These are phyloP conservation scores for Fereydounia khargensis DNA, from an alignment of 1,284 basidiomycete genomes.

Conservation along the genomic window DNA sequence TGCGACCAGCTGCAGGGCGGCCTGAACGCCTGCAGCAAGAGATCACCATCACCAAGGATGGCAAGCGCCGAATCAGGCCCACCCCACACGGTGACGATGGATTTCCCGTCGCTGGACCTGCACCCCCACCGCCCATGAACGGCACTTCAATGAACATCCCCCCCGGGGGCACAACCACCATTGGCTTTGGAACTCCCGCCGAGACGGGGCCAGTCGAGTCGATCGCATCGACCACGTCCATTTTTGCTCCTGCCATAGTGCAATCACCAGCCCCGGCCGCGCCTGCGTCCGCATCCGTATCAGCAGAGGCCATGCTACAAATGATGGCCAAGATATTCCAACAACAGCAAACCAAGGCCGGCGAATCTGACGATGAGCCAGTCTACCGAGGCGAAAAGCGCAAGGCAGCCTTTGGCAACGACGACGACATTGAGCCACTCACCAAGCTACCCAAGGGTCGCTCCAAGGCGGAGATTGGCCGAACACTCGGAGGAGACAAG, in stretches of 20 bases:
- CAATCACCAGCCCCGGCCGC: no score
- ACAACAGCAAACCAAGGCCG: no score
- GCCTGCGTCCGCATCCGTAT: no score
- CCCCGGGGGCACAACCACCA: no score
- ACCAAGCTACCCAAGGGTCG: conserved; percentile 27
- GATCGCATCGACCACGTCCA: no score
- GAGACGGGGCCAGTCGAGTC: no score
- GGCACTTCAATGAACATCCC: no score
- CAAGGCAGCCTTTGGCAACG: conserved; percentile 14
- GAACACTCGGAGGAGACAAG: conserved; percentile 72
- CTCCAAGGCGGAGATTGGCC: conserved; percentile 47
- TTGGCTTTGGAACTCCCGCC: no score
- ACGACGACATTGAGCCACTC: conserved; percentile 30
- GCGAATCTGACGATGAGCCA: no score
- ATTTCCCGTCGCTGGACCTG: not conserved
- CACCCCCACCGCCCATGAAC: not conserved
- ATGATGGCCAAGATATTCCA: no score
- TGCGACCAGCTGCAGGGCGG: conserved; percentile 11
- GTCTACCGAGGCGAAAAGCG: conserved; percentile 35
- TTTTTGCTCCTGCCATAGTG: no score
- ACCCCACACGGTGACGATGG: conserved; percentile 59
- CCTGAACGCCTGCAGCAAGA: conserved; percentile 48
- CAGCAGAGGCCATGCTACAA: no score
- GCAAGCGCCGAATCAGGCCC: conserved; percentile 69
- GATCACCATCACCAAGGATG: conserved; percentile 59